Base-by-base conservation (phyloP, 352 stramenopile genomes). In the Phytopythium boreale region DNA sequence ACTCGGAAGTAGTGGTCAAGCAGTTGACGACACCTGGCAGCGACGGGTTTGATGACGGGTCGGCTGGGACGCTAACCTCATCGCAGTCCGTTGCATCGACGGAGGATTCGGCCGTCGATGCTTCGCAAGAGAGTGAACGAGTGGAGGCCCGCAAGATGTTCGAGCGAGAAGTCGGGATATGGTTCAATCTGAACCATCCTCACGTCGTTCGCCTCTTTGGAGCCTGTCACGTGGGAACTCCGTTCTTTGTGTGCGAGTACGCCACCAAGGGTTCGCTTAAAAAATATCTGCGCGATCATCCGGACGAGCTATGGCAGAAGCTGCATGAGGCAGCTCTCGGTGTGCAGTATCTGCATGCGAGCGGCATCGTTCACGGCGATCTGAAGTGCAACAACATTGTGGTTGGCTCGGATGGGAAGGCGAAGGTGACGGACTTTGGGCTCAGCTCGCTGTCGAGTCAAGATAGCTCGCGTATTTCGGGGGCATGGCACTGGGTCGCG, bases 191-290 rank as follows among this genome's bases (percentile, higher is more conserved):
- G 4, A 43, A 17, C 19, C 69, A 79, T 31, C 63, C 72, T 6
- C 62, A 79, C 37, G 62, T 79, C 2, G 49, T 77, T n/a, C 69
- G 72, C 26, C 50, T 79, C 29, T 79, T 64, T 22, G 72, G 69
- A 2, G 69, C 59, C 1, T 79, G 67, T 19, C 72, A 77, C 27
- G 10, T 79, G 9, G 70, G 66, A 0, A 61, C 59, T 55, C 64
- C 56, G 4, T 69, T 70, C 15, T 71, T 76, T 29, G 72, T 76
- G 6, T 72, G 68, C 29, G 72, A 79, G 37, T 46, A 69, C 27
- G 69, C 58, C 9, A 61, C 59, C 24, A 68, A 72, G 14, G 66
- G 58, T 20, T 36, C 47, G 4, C 29, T 55, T 10, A 17, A 55
- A 10, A 36, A 55, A 12, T 55, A 55, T 31, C 20, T 55, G 10